Conservation (phyloP, 2,329 filamentous ascomycete species). For the Shiraia bambusicola region DNA sequence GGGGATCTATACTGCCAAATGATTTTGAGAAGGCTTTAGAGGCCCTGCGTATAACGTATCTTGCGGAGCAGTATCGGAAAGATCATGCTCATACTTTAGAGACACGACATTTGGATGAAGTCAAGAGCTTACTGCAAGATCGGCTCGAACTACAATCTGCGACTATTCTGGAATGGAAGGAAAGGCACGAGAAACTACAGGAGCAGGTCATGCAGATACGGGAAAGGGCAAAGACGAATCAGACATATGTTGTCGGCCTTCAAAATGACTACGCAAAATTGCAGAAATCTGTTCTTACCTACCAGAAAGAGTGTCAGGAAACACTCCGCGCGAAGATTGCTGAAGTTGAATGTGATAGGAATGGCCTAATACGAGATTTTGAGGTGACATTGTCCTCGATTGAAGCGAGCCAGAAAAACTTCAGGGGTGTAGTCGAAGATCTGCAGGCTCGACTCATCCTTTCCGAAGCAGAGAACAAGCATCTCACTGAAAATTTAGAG, state of each 20-base stretch:
- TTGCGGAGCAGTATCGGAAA: constrained; percentile 11
- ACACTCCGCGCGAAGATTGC: constrained; percentile 17
- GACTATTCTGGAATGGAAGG: constrained; percentile 12
- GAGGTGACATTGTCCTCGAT: constrained; percentile 11
- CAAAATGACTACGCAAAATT: constrained; percentile 30
- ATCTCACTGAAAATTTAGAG: constrained; percentile 13
- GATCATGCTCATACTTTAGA: constrained; percentile 8
- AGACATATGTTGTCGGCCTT: constrained; percentile 31
- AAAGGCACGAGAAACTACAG: constrained; percentile 5
- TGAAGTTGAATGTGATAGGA: constrained; percentile 26
- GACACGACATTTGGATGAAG: constrained; percentile 9
- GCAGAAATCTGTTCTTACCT: constrained; percentile 9
- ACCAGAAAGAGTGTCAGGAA: constrained; percentile 16
- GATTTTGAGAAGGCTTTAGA: constrained; percentile 10
- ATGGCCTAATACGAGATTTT: constrained; percentile 14
- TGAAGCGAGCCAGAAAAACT: constrained; percentile 10
- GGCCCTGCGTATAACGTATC: constrained; percentile 8
- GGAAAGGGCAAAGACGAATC: constrained; percentile 18
- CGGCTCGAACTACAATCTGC: constrained; percentile 8
- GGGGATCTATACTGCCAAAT: background rate
- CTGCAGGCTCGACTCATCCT: constrained; percentile 11
- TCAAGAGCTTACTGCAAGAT: constrained; percentile 9
- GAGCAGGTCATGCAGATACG: constrained; percentile 8
- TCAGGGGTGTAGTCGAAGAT: constrained; percentile 21
- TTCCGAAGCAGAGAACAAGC: constrained; percentile 13